A percentile compares a stretch with the other conserved stretches of the same genome.
These are phyloP conservation scores for Aspergillus sojae DNA, from an alignment of 2,329 filamentous ascomycete species.

Conservation along the genomic window DNA sequence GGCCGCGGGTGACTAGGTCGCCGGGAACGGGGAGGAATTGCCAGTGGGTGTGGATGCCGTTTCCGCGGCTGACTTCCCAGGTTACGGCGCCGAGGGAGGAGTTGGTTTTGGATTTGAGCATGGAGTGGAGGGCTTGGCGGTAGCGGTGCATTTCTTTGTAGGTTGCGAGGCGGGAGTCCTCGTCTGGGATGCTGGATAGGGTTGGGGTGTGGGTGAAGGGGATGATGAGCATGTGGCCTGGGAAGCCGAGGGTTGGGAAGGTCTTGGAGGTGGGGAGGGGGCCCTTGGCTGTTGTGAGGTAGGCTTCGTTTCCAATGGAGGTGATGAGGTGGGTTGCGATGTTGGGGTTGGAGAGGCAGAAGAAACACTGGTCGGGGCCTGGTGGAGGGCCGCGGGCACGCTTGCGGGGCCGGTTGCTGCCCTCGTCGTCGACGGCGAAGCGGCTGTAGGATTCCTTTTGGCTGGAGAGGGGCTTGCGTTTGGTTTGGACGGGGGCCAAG, in stretches of 20 bases:
- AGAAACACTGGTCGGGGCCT: constrained; percentile 83
- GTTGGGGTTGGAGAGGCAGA: constrained; percentile 87
- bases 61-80: constrained; percentile 84
- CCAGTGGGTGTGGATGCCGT: constrained; percentile 89
- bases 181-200: constrained; percentile 65
- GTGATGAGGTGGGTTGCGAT: constrained; percentile 85
- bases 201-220: constrained; percentile 82
- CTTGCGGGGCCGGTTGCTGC: constrained; percentile 42
- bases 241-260: constrained; percentile 73
- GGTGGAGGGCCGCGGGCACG: constrained; percentile 53
- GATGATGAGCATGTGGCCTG: constrained; percentile 87
- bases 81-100: constrained; percentile 77
- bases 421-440: constrained; percentile 42
- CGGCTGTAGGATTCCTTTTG: constrained; percentile 42
- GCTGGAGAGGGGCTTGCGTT: constrained; percentile 54
- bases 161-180: constrained; percentile 60
- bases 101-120: constrained; percentile 59
- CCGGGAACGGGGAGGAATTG: constrained; percentile 80
- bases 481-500: constrained; percentile 54
- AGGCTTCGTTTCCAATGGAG: constrained; percentile 83
- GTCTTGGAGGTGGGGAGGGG: constrained; percentile 74
- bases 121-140: constrained; percentile 73
- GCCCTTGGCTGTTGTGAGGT: constrained; percentile 89
- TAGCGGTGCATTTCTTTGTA: constrained; percentile 83
- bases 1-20: constrained; percentile 67